Percentiles rank a stretch among this genome's conserved stretches.
phyloP scores from a whole-genome alignment of 768 basidiomycete species.

The Xanthoconium purpureum region DNA sequence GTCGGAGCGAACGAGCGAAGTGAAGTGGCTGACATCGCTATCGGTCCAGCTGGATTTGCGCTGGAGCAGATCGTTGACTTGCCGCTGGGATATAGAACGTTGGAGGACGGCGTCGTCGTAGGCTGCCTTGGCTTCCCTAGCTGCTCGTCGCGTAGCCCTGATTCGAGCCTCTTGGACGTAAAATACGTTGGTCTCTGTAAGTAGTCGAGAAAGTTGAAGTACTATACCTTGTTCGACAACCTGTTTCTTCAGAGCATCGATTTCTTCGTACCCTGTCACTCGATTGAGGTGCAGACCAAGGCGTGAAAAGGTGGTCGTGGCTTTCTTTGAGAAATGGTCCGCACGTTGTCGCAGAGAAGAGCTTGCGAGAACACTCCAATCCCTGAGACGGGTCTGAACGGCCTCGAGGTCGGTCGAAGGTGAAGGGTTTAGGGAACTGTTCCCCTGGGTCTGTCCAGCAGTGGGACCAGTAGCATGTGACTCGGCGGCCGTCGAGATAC shows the following conservation, averaged over 20 bases:
- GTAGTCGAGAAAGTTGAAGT: neutral
- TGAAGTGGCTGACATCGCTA: slow-evolving; percentile 82
- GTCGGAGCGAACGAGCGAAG: slow-evolving; percentile 85
- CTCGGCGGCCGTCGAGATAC: neutral
- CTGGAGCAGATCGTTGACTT: slow-evolving; percentile 92
- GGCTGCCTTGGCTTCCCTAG: slow-evolving; percentile 67
- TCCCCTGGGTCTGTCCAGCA: slow-evolving; percentile 1
- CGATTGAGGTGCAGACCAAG: slow-evolving; percentile 80
- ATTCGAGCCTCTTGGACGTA: slow-evolving; percentile 66
- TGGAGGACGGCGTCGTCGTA: slow-evolving; percentile 77
- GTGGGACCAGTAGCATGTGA: neutral
- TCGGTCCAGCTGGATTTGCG: slow-evolving; percentile 95
- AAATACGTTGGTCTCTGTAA: slow-evolving; percentile 9
- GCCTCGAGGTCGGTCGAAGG: slow-evolving; percentile 27
- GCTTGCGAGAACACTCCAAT: slow-evolving; percentile 43
- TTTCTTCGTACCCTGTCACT: slow-evolving; percentile 89
- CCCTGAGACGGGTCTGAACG: slow-evolving; percentile 37
- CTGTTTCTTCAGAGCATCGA: slow-evolving; percentile 73
- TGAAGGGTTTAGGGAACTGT: neutral
- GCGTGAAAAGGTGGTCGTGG: slow-evolving; percentile 62
- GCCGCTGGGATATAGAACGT: slow-evolving; percentile 85
- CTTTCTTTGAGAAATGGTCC: slow-evolving; percentile 54
- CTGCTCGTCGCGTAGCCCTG: slow-evolving; percentile 58
- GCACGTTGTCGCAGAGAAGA: slow-evolving; percentile 45
- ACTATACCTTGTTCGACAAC: slow-evolving; percentile 80